Evolutionary conservation across 2,329 filamentous ascomycete species (phyloP).

Genomic region (Penicillium crustosum): DNA sequence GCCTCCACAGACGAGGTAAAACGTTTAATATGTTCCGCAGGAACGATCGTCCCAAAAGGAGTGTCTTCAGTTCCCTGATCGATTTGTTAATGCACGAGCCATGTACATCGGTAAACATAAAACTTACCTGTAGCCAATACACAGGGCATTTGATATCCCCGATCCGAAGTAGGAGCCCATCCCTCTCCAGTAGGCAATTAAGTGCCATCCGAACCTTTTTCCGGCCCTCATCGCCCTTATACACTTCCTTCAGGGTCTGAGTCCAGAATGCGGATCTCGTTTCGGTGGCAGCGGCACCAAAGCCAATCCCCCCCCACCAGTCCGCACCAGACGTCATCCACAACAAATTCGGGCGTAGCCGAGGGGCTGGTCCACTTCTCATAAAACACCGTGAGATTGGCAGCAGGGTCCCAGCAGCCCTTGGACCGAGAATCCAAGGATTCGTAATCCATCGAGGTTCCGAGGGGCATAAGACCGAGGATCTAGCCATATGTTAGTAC

Average conservation of each 20-base stretch:
- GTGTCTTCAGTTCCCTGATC: neutral
- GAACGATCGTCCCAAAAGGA: constrained; percentile 14
- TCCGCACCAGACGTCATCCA: constrained; percentile 43
- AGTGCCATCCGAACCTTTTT: constrained; percentile 50
- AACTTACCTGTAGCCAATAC: constrained; percentile 49
- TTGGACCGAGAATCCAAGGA: constrained; percentile 44
- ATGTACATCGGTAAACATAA: neutral
- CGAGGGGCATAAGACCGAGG: constrained; percentile 51
- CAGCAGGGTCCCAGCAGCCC: constrained; percentile 50
- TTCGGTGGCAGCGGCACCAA: constrained; percentile 42
- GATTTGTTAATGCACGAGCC: neutral
- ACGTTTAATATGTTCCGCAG: constrained; percentile 46
- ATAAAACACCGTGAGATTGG: constrained; percentile 37
- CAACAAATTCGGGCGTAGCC: constrained; percentile 45
- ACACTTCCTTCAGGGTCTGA: constrained; percentile 46
- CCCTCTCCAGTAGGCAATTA: constrained; percentile 49
- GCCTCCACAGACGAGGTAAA: constrained; percentile 48
- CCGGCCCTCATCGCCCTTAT: constrained; percentile 51
- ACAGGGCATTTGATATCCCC: constrained; percentile 53
- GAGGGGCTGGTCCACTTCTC: constrained; percentile 41
- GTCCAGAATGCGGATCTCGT: constrained; percentile 46
- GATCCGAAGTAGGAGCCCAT: constrained; percentile 48
- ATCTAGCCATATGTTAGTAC: constrained; percentile 38
- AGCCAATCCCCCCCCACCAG: constrained; percentile 50
- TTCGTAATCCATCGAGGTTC: constrained; percentile 54